Percentiles rank a stretch among this genome's conserved stretches.
Conservation (phyloP, 371 early-diverging fungal species). For the Syncephalastrum sp. region DNA sequence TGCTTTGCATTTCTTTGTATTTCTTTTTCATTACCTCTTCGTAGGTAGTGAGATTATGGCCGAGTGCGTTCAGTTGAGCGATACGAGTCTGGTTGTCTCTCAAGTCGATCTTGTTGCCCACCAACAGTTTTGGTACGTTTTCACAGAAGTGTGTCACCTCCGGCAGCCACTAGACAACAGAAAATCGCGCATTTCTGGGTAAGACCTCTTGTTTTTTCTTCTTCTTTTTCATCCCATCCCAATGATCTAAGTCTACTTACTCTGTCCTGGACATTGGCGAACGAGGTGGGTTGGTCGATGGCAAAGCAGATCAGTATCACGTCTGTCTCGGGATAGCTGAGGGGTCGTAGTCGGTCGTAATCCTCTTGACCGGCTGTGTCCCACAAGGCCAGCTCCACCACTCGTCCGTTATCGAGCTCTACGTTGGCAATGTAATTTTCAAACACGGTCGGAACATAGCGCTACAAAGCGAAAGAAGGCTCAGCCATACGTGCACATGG, state of each 20-base stretch:
- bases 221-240: too few species aligned
- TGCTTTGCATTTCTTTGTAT: background rate
- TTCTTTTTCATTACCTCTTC: slow-evolving; percentile 27
- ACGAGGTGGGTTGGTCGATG: slow-evolving; percentile 64
- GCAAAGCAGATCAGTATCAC: slow-evolving; percentile 73
- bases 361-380: slow-evolving; percentile 90
- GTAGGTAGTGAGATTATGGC: slow-evolving; percentile 29
- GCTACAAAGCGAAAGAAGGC: slow-evolving; percentile 14
- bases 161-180: slow-evolving; percentile 67
- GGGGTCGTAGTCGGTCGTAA: slow-evolving; percentile 80
- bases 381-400: slow-evolving; percentile 67
- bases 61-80: slow-evolving; percentile 33
- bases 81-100: slow-evolving; percentile 50
- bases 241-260: slow-evolving; percentile 18
- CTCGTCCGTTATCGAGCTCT: slow-evolving; percentile 59
- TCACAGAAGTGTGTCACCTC: slow-evolving; percentile 86
- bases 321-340: slow-evolving; percentile 76
- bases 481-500: background rate
- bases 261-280: slow-evolving; percentile 64
- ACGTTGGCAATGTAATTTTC: slow-evolving; percentile 71
- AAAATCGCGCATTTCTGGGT: background rate
- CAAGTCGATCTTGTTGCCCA: slow-evolving; percentile 88
- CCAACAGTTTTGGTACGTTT: slow-evolving; percentile 81
- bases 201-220: background rate
- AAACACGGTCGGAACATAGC: slow-evolving; percentile 76